A percentile compares a stretch with the other conserved stretches of the same genome.
Evolutionary conservation across 306 rosid genomes (phyloP).

Genomic region (Mucuna pruriens): DNA sequence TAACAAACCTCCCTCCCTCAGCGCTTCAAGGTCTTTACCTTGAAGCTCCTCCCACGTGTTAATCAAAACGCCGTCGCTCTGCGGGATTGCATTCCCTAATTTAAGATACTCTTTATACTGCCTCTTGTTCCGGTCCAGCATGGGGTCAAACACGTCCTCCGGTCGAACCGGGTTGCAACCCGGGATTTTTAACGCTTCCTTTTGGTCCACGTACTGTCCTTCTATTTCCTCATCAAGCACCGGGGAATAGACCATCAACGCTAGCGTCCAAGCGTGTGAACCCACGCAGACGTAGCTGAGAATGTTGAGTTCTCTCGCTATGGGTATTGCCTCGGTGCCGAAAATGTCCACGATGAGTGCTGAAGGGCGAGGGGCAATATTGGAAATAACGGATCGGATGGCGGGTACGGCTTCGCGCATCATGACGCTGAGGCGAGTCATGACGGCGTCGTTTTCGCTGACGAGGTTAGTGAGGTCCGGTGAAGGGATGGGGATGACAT

Average conservation of each 20-base stretch:
- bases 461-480: conserved; percentile 24
- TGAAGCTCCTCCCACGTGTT: conserved; percentile 45
- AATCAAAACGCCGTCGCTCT: conserved; percentile 31
- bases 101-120: conserved; percentile 37
- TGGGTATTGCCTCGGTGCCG: conserved; percentile 26
- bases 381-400: conserved; percentile 29
- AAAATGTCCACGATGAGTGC: conserved; percentile 50
- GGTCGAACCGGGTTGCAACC: conserved; percentile 50
- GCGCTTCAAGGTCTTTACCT: not conserved
- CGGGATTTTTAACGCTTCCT: conserved; percentile 41
- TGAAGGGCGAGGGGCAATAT: conserved; percentile 19
- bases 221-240: conserved; percentile 29
- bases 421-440: conserved; percentile 6
- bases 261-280: conserved; percentile 36
- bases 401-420: conserved; percentile 42
- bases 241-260: conserved; percentile 27
- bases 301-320: conserved; percentile 47
- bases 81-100: accelerated
- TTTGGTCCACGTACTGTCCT: conserved; percentile 48
- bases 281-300: conserved; percentile 33
- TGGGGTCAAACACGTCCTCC: conserved; percentile 40
- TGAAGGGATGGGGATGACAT: conserved; percentile 47
- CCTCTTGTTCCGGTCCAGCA: conserved; percentile 41
- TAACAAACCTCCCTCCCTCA: not conserved
- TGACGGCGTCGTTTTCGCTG: not conserved